phyloP scores from a whole-genome alignment of 345 rosid species.

The Ricinus communis region DNA sequence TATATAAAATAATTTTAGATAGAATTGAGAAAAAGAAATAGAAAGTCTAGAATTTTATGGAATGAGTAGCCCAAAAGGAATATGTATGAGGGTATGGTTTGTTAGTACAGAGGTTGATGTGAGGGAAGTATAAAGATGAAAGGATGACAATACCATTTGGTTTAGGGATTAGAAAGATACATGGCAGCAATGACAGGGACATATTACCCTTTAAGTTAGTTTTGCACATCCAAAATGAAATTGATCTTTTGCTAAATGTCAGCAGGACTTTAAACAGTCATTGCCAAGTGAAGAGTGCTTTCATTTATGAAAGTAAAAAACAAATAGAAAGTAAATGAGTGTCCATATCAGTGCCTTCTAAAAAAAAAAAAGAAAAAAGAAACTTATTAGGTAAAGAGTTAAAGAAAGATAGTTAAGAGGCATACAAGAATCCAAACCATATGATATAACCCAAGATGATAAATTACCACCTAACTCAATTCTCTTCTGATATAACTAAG shows the following conservation, averaged over 20 bases:
- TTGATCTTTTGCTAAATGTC: constrained; percentile 6
- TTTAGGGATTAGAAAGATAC: constrained; percentile 19
- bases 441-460: constrained; percentile 4
- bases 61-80: too few relatives aligned
- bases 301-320: too few relatives aligned
- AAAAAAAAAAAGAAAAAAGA: too few relatives aligned
- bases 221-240: constrained; percentile 6
- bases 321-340: background rate
- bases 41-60: too few relatives aligned
- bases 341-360: background rate
- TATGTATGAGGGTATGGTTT: too few relatives aligned
- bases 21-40: too few relatives aligned
- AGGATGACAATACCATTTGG: constrained; percentile 10
- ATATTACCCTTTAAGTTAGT: constrained; percentile 11
- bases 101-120: constrained; percentile 15
- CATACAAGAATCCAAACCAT: constrained; percentile 5
- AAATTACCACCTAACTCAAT: constrained; percentile 16
- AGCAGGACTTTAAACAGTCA: background rate
- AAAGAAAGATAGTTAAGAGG: too few relatives aligned
- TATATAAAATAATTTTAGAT: too few relatives aligned
- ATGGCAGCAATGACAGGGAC: constrained; percentile 22
- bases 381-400: too few relatives aligned
- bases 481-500: constrained; percentile 14
- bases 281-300: background rate
- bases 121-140: constrained; percentile 6